These are phyloP conservation scores for Protostelium mycophagum DNA, from an alignment of 78 protist species.

Conservation along the genomic window DNA sequence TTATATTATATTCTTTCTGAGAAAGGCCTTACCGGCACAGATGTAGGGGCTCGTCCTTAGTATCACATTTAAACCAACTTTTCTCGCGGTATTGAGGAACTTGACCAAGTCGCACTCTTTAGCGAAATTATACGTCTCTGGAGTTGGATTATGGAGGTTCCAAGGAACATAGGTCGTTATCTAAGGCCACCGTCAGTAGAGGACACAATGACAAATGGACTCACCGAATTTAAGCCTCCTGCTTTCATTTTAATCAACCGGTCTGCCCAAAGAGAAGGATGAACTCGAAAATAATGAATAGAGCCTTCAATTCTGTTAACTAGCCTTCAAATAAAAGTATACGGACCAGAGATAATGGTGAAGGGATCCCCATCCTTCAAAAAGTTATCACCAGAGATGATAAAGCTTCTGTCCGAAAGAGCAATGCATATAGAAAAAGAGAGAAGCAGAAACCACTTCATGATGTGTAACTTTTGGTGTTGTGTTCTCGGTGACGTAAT, in stretches of 20 bases:
- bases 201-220: not conserved
- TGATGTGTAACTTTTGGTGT: too few species aligned
- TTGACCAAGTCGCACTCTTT: not conserved
- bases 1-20: too few species aligned
- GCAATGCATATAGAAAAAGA: too few species aligned
- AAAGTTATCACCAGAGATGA: not conserved
- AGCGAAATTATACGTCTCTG: not conserved
- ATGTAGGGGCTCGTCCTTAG: slow-evolving; percentile 48
- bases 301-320: not conserved
- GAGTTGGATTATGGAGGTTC: slow-evolving; percentile 54
- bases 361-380: slow-evolving; percentile 10
- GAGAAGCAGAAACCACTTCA: too few species aligned
- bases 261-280: slow-evolving; percentile 17
- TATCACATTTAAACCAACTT: slow-evolving; percentile 21
- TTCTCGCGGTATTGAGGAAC: not conserved
- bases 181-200: not conserved
- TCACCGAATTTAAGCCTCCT: slow-evolving; percentile 24
- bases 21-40: slow-evolving; percentile 19
- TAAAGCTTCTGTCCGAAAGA: not conserved
- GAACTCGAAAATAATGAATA: slow-evolving; percentile 31
- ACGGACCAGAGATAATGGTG: slow-evolving; percentile 32
- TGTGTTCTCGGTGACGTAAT: too few species aligned
- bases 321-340: not conserved
- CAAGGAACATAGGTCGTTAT: slow-evolving; percentile 68
- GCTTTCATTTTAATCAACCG: slow-evolving; percentile 18